phyloP scores from a whole-genome alignment of 768 basidiomycete genomes.

The Pleurotus sapidus region DNA sequence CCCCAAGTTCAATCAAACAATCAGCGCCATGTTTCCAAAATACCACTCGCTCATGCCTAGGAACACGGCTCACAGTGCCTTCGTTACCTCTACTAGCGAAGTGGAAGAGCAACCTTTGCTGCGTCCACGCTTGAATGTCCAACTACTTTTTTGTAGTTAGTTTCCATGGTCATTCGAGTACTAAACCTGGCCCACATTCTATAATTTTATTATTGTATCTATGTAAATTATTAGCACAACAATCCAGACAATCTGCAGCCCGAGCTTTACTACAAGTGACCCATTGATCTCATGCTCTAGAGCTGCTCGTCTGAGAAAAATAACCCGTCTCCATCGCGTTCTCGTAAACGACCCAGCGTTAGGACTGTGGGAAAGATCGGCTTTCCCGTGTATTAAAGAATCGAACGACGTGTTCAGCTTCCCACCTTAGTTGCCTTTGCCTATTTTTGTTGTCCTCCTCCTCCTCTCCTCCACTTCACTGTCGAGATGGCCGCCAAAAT shows the following conservation, averaged over 20 bases:
- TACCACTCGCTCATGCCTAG: slow-evolving; percentile 74
- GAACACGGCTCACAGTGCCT: slow-evolving; percentile 69
- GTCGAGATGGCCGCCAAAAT: slow-evolving; percentile 46
- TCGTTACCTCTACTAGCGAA: slow-evolving; percentile 75
- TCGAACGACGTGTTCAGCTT: slow-evolving; percentile 3
- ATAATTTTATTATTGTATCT: not conserved
- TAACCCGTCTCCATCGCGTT: not conserved
- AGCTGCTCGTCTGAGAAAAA: not conserved
- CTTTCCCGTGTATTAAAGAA: slow-evolving; percentile 2
- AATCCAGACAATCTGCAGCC: no score
- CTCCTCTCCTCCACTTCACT: slow-evolving; percentile 13
- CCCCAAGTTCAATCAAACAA: no score
- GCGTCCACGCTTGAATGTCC: slow-evolving; percentile 80
- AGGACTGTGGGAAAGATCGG: not conserved
- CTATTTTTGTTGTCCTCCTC: slow-evolving; percentile 4
- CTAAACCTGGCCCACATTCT: slow-evolving; percentile 61
- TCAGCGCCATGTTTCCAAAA: no score
- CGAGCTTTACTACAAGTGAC: no score
- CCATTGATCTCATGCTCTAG: not conserved
- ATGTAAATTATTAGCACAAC: no score
- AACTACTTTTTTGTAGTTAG: slow-evolving; percentile 33
- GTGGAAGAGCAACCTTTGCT: slow-evolving; percentile 61
- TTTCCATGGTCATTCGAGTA: slow-evolving; percentile 68
- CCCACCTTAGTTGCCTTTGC: not conserved
- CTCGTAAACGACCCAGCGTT: not conserved